Evolutionary conservation across 257 asterid species (phyloP), one percentile per base, ranked within the genome.

Genomic region (Gentiana straminea): DNA sequence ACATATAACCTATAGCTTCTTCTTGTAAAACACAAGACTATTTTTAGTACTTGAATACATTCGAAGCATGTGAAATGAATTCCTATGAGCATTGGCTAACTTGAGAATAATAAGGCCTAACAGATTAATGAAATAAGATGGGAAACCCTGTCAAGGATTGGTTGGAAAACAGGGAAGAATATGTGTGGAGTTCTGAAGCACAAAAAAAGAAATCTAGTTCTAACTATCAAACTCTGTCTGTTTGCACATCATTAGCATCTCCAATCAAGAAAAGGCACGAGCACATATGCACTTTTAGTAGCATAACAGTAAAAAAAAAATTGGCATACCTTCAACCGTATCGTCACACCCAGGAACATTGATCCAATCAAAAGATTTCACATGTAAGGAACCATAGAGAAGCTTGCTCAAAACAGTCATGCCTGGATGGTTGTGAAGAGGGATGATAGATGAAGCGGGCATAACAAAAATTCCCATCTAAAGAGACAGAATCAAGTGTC

Each of bases 351-450:
- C 87, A 51, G 94, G 86, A 36, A 79, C 49, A 76, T 83, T 63
- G 59, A 83, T 70, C 97, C 97, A 92, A 68, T 92, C 99, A 64
- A 83, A 92, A 67, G 97, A 83, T 68, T 80, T 81, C 73, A 88
- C 99, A 43, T 80, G 81, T 33, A 85, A 55, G 52, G 97, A 70
- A 73, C 99, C 99, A 65, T 85, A 92, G 62, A 92, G 68, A 66
- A 92, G 97, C 86, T 92, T 92, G 81, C 99, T 92, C 73, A 92
- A 79, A 67, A 92, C 99, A 51, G 99, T 92, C 99, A 92, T 92
- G 65, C 97, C 99, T 65, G 99, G 99, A 75, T 92, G 99, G 65
- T 92, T 92, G 70, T 92, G 99, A 68, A 92, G 88, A 15, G 99
- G 99, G 71, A 92, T 92, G 70, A 92, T 57, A 4, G 99, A 88